phyloP scores from a whole-genome alignment of 2,329 filamentous ascomycete genomes.

The Waltergamsia citrina region DNA sequence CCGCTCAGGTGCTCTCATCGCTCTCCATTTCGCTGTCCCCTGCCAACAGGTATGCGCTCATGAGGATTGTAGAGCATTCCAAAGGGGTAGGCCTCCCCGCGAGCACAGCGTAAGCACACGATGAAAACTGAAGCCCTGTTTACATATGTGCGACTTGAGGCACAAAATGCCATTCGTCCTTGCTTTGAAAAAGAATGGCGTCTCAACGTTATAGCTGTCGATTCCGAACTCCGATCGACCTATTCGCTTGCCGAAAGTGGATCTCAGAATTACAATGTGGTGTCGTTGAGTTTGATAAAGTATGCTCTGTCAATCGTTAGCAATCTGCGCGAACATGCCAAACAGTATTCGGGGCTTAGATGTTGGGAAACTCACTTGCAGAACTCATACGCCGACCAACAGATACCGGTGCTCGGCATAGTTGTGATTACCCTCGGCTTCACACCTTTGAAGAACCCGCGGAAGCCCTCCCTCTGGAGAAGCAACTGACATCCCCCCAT shows the following conservation, averaged over 20 bases:
- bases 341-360: neutral
- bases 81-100: too few relatives aligned
- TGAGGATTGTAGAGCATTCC: too few relatives aligned
- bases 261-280: slow-evolving; percentile 10
- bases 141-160: too few relatives aligned
- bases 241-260: too few relatives aligned
- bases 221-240: too few relatives aligned
- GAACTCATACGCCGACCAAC: slow-evolving; percentile 75
- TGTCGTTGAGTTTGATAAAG: slow-evolving; percentile 46
- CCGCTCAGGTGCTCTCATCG: neutral
- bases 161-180: too few relatives aligned
- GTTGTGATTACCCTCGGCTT: slow-evolving; percentile 87
- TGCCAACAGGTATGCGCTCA: too few relatives aligned
- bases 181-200: too few relatives aligned
- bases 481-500: slow-evolving; percentile 71
- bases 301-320: slow-evolving; percentile 36
- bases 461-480: slow-evolving; percentile 71
- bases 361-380: slow-evolving; percentile 52
- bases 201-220: too few relatives aligned
- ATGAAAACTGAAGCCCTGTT: too few relatives aligned
- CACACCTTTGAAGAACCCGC: slow-evolving; percentile 88
- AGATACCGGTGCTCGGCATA: slow-evolving; percentile 99
- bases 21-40: neutral
- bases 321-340: neutral
- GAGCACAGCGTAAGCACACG: too few relatives aligned